These are phyloP conservation scores for Hondaea fermentalgiana DNA, from an alignment of 108 stramenopile species.

Conservation along the genomic window DNA sequence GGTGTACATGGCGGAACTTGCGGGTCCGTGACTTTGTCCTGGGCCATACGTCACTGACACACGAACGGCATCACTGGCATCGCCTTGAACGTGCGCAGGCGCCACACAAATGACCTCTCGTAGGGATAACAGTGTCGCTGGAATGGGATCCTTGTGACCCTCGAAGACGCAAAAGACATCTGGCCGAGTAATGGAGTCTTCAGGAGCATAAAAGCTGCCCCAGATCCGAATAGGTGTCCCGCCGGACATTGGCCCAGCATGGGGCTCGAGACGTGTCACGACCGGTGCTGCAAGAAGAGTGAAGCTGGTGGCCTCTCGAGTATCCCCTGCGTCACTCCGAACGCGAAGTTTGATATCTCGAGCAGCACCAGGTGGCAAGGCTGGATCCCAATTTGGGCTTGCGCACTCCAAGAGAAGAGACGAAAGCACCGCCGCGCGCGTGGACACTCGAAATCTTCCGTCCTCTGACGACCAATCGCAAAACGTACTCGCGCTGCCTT, in stretches of 20 bases:
- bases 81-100: neutral
- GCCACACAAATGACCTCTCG: neutral
- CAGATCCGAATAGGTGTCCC: neutral
- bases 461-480: neutral
- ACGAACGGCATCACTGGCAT: neutral
- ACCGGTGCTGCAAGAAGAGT: neutral
- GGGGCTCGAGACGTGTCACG: neutral
- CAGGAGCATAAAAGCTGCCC: neutral
- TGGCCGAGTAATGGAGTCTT: neutral
- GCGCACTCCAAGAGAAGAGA: neutral
- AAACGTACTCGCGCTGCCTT: no score
- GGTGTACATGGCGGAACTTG: no score
- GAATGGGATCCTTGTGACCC: neutral
- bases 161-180: neutral
- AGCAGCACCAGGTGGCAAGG: neutral
- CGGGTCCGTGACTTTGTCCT: no score
- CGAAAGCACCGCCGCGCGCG: neutral
- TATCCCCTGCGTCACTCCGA: neutral
- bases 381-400: neutral
- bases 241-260: neutral
- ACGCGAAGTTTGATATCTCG: neutral
- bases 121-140: neutral
- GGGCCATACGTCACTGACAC: neutral
- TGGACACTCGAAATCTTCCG: neutral
- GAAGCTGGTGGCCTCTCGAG: neutral